Conservation (phyloP, 305 asterid species). For the Fraxinus nigra region DNA sequence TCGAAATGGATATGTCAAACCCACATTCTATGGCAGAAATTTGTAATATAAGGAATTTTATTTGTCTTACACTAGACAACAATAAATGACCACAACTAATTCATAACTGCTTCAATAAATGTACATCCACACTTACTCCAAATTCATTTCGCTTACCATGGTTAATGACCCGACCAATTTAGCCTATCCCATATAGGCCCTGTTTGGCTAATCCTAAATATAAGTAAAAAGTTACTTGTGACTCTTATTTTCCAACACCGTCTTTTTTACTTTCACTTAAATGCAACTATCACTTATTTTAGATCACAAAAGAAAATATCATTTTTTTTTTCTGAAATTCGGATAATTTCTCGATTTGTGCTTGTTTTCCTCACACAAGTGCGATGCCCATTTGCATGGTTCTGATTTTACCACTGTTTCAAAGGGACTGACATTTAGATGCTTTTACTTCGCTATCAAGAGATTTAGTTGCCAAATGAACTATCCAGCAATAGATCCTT, state of each 20-base stretch:
- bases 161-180: slow-evolving; percentile 10
- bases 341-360: not conserved
- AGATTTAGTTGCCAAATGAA: not conserved
- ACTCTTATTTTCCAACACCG: not conserved
- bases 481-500: not conserved
- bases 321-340: no score
- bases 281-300: not conserved
- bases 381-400: not conserved
- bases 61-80: not conserved
- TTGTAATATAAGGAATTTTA: not conserved
- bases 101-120: slow-evolving; percentile 30
- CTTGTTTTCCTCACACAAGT: not conserved
- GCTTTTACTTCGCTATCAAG: not conserved
- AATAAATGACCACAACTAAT: slow-evolving; percentile 15
- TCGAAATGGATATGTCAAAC: not conserved
- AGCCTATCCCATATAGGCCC: not conserved
- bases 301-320: not conserved
- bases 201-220: not conserved
- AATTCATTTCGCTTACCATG: slow-evolving; percentile 19
- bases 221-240: not conserved
- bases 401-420: no score
- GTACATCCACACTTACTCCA: slow-evolving; percentile 6
- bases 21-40: not conserved
- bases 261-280: not conserved
- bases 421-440: no score